Evolutionary conservation across 441 rosid genomes (phyloP).

Genomic region (Hypseocharis bilobata): DNA sequence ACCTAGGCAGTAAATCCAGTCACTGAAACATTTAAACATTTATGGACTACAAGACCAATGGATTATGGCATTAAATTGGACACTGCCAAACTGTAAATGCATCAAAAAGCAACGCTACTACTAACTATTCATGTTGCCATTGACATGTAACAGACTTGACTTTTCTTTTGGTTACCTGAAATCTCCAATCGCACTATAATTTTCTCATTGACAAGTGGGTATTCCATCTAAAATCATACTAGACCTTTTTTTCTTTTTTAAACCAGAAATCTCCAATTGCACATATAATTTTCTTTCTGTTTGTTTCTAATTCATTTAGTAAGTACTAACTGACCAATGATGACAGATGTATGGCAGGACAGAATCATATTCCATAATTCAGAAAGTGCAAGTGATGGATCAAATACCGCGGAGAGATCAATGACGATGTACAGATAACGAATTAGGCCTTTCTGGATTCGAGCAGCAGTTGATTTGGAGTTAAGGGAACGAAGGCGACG

Average conservation of each 20-base stretch:
- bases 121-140: no score
- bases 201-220: no score
- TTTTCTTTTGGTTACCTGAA: no score
- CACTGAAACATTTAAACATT: not conserved
- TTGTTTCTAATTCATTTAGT: not conserved
- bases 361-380: not conserved
- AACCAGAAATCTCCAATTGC: no score
- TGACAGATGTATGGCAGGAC: not conserved
- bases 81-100: not conserved
- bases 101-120: not conserved
- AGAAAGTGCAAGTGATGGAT: not conserved
- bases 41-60: not conserved
- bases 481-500: conserved; percentile 53
- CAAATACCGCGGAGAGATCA: conserved; percentile 67
- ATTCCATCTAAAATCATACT: no score
- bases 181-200: no score
- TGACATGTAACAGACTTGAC: no score
- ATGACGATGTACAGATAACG: conserved; percentile 69
- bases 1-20: no score
- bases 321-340: not conserved
- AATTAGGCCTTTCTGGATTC: conserved; percentile 87
- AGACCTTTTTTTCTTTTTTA: no score
- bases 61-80: not conserved
- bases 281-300: not conserved
- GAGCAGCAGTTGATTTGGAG: conserved; percentile 40